Evolutionary conservation across 805 yeast genomes (phyloP).

Genomic region (Metschnikowia rubicola): DNA sequence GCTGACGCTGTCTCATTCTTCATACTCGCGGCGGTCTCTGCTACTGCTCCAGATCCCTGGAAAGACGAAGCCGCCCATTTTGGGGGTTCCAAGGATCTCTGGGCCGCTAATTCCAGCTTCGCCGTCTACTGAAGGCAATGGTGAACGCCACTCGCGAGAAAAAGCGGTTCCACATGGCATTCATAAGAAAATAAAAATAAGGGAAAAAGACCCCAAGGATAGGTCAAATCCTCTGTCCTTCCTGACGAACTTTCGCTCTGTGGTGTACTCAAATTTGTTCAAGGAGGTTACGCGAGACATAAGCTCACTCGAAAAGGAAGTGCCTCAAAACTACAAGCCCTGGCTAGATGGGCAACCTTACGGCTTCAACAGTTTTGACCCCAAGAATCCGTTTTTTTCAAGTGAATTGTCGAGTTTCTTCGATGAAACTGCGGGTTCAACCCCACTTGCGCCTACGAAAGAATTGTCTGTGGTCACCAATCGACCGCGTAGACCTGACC

Average conservation of each 20-base stretch:
- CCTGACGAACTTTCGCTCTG: slow-evolving; percentile 5
- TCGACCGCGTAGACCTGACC: neutral
- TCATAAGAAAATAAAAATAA: slow-evolving; percentile 1
- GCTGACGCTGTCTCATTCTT: neutral
- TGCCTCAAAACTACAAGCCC: slow-evolving; percentile 4
- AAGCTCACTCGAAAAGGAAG: slow-evolving; percentile 1
- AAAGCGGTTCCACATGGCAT: neutral
- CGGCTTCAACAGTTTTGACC: neutral
- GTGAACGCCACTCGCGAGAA: neutral
- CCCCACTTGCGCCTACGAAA: neutral
- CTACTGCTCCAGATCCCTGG: no score
- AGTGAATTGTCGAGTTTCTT: neutral
- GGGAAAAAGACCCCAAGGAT: neutral
- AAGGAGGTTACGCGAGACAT: slow-evolving; percentile 7
- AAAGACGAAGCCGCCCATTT: no score
- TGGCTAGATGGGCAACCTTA: slow-evolving; percentile 9
- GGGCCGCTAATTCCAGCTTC: no score
- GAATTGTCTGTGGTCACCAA: neutral
- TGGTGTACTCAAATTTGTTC: slow-evolving; percentile 10
- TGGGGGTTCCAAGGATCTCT: no score
- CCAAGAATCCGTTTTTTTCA: slow-evolving; percentile 2
- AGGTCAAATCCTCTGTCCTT: neutral
- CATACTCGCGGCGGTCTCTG: neutral
- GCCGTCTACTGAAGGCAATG: no score
- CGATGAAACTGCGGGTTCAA: neutral